Evolutionary conservation across 169 alveolate genomes (phyloP).

Genomic region (Cryptosporidium canis): DNA sequence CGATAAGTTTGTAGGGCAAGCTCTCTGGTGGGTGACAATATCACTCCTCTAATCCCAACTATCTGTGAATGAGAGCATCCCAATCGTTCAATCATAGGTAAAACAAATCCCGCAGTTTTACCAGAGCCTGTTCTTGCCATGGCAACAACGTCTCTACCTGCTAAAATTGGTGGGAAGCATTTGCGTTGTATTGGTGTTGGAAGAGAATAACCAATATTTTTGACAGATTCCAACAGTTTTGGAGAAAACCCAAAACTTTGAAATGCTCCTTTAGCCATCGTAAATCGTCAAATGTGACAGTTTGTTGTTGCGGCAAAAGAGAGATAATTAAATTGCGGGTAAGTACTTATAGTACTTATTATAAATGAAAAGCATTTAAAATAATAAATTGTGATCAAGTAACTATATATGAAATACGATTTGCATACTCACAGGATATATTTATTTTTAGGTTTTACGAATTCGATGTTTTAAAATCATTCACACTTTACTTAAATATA

Average conservation of each 20-base stretch:
- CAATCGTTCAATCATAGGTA: conserved; percentile 90
- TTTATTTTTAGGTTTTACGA: no score
- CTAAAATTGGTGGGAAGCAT: conserved; percentile 90
- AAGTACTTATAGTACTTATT: no score
- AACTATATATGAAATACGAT: no score
- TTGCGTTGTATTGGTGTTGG: conserved; percentile 96
- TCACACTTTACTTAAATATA: no score
- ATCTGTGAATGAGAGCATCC: conserved; percentile 87
- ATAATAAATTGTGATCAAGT: no score
- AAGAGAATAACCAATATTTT: conserved; percentile 82
- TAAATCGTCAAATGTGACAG: neutral
- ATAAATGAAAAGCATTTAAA: no score
- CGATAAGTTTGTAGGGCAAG: conserved; percentile 89
- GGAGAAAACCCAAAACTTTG: conserved; percentile 65
- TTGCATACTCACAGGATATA: no score
- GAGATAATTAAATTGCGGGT: conserved; percentile 22
- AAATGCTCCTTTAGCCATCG: conserved; percentile 63
- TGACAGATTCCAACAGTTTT: conserved; percentile 76
- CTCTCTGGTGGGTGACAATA: conserved; percentile 93
- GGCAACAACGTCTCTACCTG: conserved; percentile 92
- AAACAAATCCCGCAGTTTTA: conserved; percentile 93
- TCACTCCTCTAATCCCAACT: conserved; percentile 93
- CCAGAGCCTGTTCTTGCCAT: conserved; percentile 97
- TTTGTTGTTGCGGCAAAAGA: neutral
- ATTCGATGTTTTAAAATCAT: no score